Conservation (phyloP, 257 asterid species). For the Eucommia ulmoides region DNA sequence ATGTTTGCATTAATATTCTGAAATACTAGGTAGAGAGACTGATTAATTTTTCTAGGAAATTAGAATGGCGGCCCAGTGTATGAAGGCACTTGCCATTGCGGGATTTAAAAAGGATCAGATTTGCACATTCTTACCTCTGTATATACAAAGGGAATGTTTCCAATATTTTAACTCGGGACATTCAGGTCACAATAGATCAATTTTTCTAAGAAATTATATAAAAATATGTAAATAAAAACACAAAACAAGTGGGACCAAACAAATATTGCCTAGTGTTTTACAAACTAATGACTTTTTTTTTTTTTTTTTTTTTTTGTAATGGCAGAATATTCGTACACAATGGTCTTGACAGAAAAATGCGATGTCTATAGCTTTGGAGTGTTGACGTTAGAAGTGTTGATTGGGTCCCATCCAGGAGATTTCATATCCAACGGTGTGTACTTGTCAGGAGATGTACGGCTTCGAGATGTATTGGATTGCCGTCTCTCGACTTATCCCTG, state of each 20-base stretch:
- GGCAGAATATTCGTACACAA: not conserved
- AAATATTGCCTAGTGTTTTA: not conserved
- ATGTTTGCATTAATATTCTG: too few relatives aligned
- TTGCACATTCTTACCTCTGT: too few relatives aligned
- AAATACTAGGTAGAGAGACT: too few relatives aligned
- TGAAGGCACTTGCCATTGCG: too few relatives aligned
- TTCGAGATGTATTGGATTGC: not conserved
- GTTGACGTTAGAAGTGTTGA: not conserved
- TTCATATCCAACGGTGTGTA: too few relatives aligned
- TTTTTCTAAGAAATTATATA: not conserved
- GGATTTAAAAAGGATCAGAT: too few relatives aligned
- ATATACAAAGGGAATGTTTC: not conserved
- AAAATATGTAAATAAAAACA: too few relatives aligned
- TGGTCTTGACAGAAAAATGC: conserved; percentile 2
- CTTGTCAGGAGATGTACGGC: not conserved
- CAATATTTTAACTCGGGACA: too few relatives aligned
- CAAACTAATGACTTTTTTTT: not conserved
- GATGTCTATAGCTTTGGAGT: conserved; percentile 3
- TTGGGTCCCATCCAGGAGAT: conserved; percentile 1
- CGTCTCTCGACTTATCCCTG: not conserved
- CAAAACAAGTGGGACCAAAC: not conserved
- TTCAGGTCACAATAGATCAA: too few relatives aligned
- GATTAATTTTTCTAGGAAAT: too few relatives aligned
- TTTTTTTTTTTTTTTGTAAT: not conserved
- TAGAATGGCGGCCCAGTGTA: too few relatives aligned